phyloP scores from a whole-genome alignment of 805 yeast genomes.

The Schwanniomyces yamadae region DNA sequence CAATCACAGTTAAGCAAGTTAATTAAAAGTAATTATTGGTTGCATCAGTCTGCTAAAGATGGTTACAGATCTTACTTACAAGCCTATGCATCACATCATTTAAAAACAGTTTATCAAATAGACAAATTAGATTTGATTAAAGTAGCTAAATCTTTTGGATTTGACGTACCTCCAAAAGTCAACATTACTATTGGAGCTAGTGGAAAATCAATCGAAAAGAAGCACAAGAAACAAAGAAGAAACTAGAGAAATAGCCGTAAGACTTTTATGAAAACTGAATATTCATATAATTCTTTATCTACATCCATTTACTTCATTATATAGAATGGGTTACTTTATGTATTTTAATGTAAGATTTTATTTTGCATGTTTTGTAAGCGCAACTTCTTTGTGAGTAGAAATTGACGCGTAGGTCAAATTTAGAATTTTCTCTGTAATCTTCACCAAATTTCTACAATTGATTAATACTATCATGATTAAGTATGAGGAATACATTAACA shows the following conservation, averaged over 20 bases:
- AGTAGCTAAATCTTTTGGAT: constrained; percentile 95
- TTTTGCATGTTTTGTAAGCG: background rate
- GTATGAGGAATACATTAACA: constrained; percentile 5
- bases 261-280: constrained; percentile 1
- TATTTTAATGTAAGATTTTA: constrained; percentile 4
- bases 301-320: background rate
- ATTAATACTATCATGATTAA: background rate
- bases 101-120: constrained; percentile 94
- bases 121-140: constrained; percentile 91
- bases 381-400: background rate
- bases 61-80: constrained; percentile 96
- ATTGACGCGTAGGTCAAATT: constrained; percentile 1
- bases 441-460: background rate
- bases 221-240: constrained; percentile 45
- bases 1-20: constrained; percentile 91
- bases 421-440: no score
- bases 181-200: constrained; percentile 95
- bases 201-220: constrained; percentile 59
- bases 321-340: constrained; percentile 5
- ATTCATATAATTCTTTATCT: constrained; percentile 1
- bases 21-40: constrained; percentile 87
- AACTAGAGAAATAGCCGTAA: no score
- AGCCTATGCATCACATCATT: constrained; percentile 95
- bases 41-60: constrained; percentile 94
- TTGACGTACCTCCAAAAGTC: constrained; percentile 93